These are phyloP conservation scores for Lachancea thermotolerans DNA, from an alignment of 805 yeast genomes.

Conservation along the genomic window DNA sequence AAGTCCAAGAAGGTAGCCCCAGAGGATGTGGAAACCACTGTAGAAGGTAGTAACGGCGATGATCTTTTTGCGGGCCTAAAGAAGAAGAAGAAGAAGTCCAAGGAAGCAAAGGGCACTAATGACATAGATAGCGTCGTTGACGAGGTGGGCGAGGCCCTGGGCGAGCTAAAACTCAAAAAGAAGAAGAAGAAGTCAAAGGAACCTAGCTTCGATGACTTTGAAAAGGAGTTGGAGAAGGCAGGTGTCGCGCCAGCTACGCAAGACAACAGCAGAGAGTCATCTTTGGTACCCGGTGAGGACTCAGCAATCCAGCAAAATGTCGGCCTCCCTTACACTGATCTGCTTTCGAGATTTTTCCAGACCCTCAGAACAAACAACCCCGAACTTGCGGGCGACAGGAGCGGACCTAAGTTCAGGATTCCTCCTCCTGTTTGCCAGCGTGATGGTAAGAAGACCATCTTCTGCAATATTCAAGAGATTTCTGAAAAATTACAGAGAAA, in stretches of 20 bases:
- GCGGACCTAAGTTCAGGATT: constrained; percentile 86
- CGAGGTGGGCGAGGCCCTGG: constrained; percentile 53
- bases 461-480: constrained; percentile 93
- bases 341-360: constrained; percentile 78
- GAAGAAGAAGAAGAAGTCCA: constrained; percentile 76
- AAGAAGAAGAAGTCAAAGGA: constrained; percentile 69
- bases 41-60: constrained; percentile 43
- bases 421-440: constrained; percentile 97
- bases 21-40: constrained; percentile 34
- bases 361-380: constrained; percentile 92
- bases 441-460: constrained; percentile 97
- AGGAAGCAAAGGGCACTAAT: constrained; percentile 31
- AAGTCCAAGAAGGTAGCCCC: constrained; percentile 47
- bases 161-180: constrained; percentile 68
- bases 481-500: constrained; percentile 91
- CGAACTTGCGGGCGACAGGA: constrained; percentile 94
- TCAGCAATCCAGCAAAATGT: constrained; percentile 37
- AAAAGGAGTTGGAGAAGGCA: constrained; percentile 81
- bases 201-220: constrained; percentile 70
- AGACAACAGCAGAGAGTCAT: constrained; percentile 28
- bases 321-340: constrained; percentile 67
- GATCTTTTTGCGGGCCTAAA: constrained; percentile 75
- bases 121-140: constrained; percentile 36
- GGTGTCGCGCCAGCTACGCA: constrained; percentile 57
- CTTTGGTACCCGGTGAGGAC: constrained; percentile 27